Conservation (phyloP, 805 yeast genomes). For the Suhomyces emberorum region DNA sequence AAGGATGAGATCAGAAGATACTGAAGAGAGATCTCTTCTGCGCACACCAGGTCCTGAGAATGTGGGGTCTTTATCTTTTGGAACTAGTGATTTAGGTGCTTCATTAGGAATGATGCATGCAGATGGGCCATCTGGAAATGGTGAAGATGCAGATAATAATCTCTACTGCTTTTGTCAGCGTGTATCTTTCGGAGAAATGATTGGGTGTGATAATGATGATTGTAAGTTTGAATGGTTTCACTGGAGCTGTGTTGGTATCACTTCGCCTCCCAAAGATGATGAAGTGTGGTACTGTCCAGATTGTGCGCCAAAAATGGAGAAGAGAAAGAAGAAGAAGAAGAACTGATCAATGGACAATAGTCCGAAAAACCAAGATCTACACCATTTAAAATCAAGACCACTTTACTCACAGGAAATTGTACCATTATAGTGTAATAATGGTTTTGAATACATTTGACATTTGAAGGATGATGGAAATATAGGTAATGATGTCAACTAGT, state of each 20-base stretch:
- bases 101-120: constrained; percentile 7
- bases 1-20: constrained; percentile 12
- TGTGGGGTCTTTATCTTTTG: constrained; percentile 4
- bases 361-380: no score
- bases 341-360: no score
- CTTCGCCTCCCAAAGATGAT: constrained; percentile 83
- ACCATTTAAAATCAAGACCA: no score
- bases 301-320: constrained; percentile 54
- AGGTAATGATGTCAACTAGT: no score
- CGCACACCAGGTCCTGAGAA: constrained; percentile 4
- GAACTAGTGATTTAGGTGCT: constrained; percentile 6
- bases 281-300: constrained; percentile 87
- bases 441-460: no score
- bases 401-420: no score
- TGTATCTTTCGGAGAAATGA: constrained; percentile 93
- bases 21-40: constrained; percentile 12
- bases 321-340: constrained; percentile 42
- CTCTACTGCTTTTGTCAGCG: constrained; percentile 89
- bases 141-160: constrained; percentile 42
- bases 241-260: constrained; percentile 88
- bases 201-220: constrained; percentile 88
- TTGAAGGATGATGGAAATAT: no score
- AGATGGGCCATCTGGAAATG: constrained; percentile 29
- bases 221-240: constrained; percentile 96
- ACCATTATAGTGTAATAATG: no score